phyloP scores from a whole-genome alignment of 2,329 filamentous ascomycete species.

The Allantophomopsis cytisporea region DNA sequence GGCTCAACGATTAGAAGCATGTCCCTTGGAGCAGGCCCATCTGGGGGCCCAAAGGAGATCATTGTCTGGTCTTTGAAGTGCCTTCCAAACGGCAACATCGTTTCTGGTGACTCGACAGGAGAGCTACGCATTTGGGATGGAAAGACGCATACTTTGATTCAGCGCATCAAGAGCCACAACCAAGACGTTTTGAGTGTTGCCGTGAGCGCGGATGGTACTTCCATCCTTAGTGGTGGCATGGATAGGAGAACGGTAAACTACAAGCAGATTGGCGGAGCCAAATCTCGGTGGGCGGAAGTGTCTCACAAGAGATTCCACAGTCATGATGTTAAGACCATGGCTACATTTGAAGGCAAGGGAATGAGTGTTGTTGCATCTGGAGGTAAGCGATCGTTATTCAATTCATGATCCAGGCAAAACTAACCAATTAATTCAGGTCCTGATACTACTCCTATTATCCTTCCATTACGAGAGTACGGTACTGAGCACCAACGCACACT shows the following conservation, averaged over 20 bases:
- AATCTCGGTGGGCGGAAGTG: constrained; percentile 69
- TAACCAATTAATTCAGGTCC: constrained; percentile 44
- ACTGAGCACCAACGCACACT: constrained; percentile 72
- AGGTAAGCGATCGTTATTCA: constrained; percentile 39
- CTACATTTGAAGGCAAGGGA: constrained; percentile 70
- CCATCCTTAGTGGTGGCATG: constrained; percentile 82
- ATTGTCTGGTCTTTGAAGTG: constrained; percentile 91
- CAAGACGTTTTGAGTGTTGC: constrained; percentile 87
- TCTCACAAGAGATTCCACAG: constrained; percentile 77
- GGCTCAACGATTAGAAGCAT: constrained; percentile 68
- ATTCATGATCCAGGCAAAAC: not conserved
- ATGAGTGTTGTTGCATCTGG: constrained; percentile 85
- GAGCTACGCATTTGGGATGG: constrained; percentile 91
- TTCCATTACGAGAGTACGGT: constrained; percentile 65
- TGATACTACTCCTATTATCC: constrained; percentile 70
- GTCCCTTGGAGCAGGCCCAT: constrained; percentile 68
- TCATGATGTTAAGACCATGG: constrained; percentile 92
- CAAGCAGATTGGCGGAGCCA: constrained; percentile 46
- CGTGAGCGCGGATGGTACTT: constrained; percentile 63
- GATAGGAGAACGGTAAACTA: constrained; percentile 80
- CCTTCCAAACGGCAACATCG: constrained; percentile 74
- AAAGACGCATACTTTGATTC: constrained; percentile 77
- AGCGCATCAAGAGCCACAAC: constrained; percentile 75
- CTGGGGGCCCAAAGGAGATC: constrained; percentile 68
- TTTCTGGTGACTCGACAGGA: constrained; percentile 89